Percentiles rank a stretch among this genome's conserved stretches.
Evolutionary conservation across 2,329 filamentous ascomycete species (phyloP).

Genomic region (Phialocephala sp.): DNA sequence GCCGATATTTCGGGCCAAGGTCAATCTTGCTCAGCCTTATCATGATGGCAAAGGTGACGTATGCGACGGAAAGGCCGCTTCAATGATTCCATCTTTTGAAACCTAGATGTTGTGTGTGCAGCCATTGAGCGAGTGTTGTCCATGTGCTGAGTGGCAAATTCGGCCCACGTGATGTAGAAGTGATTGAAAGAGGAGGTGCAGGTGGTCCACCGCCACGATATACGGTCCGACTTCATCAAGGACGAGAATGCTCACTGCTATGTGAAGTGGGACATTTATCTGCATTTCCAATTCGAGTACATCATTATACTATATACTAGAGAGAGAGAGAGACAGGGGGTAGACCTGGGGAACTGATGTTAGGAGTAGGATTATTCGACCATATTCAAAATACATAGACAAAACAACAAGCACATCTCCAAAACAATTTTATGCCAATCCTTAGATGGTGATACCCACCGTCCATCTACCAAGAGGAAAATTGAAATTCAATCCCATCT

Average conservation of each 20-base stretch:
- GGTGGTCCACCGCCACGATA: neutral
- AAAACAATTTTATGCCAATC: neutral
- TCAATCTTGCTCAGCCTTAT: neutral
- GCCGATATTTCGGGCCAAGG: neutral
- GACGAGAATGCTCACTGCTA: neutral
- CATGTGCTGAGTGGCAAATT: neutral
- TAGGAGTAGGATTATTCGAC: neutral
- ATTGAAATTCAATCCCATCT: neutral
- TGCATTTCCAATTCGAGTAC: neutral
- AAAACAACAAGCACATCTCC: neutral
- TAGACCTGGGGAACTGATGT: too few species aligned
- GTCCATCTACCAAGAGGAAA: too few species aligned
- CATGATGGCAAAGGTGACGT: slow-evolving; percentile 1
- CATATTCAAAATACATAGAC: neutral
- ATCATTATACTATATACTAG: neutral
- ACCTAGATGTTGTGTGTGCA: neutral
- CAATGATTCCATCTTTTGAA: neutral
- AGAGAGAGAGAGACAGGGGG: neutral
- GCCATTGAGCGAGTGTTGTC: neutral
- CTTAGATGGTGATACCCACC: too few species aligned
- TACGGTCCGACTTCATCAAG: neutral
- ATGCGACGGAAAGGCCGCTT: neutral
- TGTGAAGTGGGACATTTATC: neutral
- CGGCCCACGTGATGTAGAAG: neutral
- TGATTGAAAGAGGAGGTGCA: neutral